phyloP scores from a whole-genome alignment of 176 grass and related monocot species.

The Rhynchospora tenuis region DNA sequence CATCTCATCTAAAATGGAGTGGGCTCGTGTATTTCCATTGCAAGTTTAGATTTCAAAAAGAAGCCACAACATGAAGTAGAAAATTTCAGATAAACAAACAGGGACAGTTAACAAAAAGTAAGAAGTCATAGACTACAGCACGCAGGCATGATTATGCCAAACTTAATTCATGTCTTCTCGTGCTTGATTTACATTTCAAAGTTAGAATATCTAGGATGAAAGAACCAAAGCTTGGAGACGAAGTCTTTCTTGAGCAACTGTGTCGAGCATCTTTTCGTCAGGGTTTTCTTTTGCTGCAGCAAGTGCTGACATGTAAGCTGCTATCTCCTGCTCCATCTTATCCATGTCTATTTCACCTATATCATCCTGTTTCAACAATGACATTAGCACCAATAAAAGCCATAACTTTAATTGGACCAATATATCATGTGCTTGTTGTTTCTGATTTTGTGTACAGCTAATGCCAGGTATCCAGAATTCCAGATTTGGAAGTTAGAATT shows the following conservation, averaged over 20 bases:
- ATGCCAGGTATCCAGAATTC: neutral
- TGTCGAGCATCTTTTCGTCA: constrained; percentile 52
- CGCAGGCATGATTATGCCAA: neutral
- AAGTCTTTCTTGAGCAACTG: constrained; percentile 58
- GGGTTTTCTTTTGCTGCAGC: constrained; percentile 84
- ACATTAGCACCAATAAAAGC: neutral
- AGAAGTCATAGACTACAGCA: constrained; percentile 6
- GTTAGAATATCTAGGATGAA: constrained; percentile 19
- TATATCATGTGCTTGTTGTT: neutral
- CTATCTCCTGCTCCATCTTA: constrained; percentile 73
- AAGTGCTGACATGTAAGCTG: constrained; percentile 51
- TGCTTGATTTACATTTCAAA: neutral
- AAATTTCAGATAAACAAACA: constrained; percentile 12
- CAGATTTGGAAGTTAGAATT: neutral
- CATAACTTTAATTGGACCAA: neutral
- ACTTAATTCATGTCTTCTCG: constrained; percentile 9
- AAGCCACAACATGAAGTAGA: neutral
- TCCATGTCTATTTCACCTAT: constrained; percentile 39
- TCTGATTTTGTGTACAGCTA: neutral
- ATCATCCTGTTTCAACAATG: constrained; percentile 25
- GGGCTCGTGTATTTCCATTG: neutral
- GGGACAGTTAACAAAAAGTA: constrained; percentile 27
- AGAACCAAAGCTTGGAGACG: constrained; percentile 65
- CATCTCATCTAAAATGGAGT: neutral
- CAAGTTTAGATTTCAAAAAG: neutral